These are phyloP conservation scores for Fusarium penzigii DNA, from an alignment of 2,329 filamentous ascomycete genomes.

Conservation along the genomic window DNA sequence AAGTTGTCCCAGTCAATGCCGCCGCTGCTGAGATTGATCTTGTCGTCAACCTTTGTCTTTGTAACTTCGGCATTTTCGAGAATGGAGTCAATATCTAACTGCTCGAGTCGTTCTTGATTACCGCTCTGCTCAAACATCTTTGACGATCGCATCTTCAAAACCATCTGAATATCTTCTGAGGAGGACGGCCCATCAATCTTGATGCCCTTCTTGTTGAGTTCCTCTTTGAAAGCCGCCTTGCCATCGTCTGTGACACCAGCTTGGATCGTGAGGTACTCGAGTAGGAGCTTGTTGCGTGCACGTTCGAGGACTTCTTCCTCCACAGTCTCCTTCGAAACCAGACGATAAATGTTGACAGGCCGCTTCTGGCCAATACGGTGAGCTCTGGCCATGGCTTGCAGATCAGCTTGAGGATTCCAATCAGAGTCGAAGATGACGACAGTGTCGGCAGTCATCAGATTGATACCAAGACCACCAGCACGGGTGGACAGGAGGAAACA, in stretches of 20 bases:
- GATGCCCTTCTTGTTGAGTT: slow-evolving; percentile 76
- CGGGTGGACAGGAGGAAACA: slow-evolving; percentile 94
- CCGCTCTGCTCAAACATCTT: slow-evolving; percentile 98
- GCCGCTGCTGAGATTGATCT: slow-evolving; percentile 87
- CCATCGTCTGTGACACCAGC: slow-evolving; percentile 95
- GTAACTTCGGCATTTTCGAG: slow-evolving; percentile 96
- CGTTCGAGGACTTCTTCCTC: slow-evolving; percentile 97
- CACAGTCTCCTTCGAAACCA: slow-evolving; percentile 97
- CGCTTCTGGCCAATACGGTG: slow-evolving; percentile 97
- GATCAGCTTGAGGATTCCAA: slow-evolving; percentile 97
- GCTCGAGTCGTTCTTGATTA: slow-evolving; percentile 94
- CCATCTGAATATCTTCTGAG: slow-evolving; percentile 92
- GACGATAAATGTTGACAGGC: slow-evolving; percentile 92
- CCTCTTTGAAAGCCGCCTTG: slow-evolving; percentile 72
- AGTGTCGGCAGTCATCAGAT: slow-evolving; percentile 97
- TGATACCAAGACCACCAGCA: slow-evolving; percentile 97
- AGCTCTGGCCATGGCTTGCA: slow-evolving; percentile 97
- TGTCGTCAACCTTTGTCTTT: slow-evolving; percentile 92
- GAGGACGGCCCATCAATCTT: slow-evolving; percentile 81
- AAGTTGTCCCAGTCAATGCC: slow-evolving; percentile 87
- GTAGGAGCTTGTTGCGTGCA: slow-evolving; percentile 93
- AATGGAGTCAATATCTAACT: slow-evolving; percentile 96
- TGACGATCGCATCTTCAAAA: slow-evolving; percentile 96
- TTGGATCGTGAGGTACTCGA: slow-evolving; percentile 97
- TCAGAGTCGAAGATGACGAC: slow-evolving; percentile 98